Evolutionary conservation across 1,284 basidiomycete species (phyloP).

Genomic region (Butyriboletus appendiculatus): DNA sequence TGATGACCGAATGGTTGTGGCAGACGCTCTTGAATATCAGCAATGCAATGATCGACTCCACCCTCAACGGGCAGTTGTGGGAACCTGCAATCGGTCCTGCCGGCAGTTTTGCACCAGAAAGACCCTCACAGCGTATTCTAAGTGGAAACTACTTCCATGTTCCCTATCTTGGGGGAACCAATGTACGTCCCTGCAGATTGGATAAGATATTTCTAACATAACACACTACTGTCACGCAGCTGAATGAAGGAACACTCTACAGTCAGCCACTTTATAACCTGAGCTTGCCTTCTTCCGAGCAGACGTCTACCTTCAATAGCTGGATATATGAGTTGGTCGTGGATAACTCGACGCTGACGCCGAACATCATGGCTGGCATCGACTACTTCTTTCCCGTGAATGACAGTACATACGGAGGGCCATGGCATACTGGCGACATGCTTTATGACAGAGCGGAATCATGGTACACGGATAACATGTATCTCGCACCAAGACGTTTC

Average conservation of each 20-base stretch:
- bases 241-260: slow-evolving; percentile 20
- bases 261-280: slow-evolving; percentile 12
- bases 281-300: slow-evolving; percentile 15
- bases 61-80: slow-evolving; percentile 58
- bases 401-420: slow-evolving; percentile 45
- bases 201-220: background rate
- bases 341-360: slow-evolving; percentile 19
- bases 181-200: slow-evolving; percentile 6
- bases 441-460: slow-evolving; percentile 55
- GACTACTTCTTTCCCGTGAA: slow-evolving; percentile 48
- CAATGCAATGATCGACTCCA: slow-evolving; percentile 46
- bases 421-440: slow-evolving; percentile 59
- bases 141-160: slow-evolving; percentile 54
- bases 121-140: slow-evolving; percentile 49
- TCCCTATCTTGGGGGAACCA: slow-evolving; percentile 46
- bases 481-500: slow-evolving; percentile 47
- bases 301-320: slow-evolving; percentile 18
- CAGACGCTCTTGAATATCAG: slow-evolving; percentile 32
- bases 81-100: slow-evolving; percentile 54
- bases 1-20: background rate
- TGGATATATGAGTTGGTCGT: slow-evolving; percentile 18
- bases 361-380: slow-evolving; percentile 29
- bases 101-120: slow-evolving; percentile 50
- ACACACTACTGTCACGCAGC: background rate
- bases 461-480: slow-evolving; percentile 62